Base-by-base conservation (phyloP, 2,329 filamentous ascomycete species). In the Coccinonectria pachysandricola region DNA sequence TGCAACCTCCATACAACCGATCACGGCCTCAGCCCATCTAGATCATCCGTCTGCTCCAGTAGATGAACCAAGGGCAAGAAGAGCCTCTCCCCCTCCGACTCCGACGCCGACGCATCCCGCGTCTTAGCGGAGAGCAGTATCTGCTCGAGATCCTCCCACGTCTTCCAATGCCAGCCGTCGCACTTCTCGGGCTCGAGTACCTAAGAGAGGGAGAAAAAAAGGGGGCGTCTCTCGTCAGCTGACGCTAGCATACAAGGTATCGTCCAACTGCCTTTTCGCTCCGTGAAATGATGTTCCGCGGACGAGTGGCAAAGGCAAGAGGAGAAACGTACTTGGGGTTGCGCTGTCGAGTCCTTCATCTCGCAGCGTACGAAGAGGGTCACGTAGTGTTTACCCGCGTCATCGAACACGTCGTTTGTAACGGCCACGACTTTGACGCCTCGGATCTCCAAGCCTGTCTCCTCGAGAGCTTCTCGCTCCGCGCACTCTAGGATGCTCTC, bases 361-460 rank as follows among this genome's bases (percentile, higher is more conserved):
- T 52, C 53, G 21, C 69, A 73, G 1, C 59, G 56, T 35, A 84
- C 68, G 39, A 82, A 86, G 3, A 85, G 50, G 0, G 82, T 87
- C 26, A 85, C 62, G 44, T 87, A 88, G 46, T 88, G 81, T 50
- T 76, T 82, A 0, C 53, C 53, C n/a, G 67, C 63, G 0, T 46
- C 44, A 2, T 52, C 43, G 46, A 85, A 81, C 1, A 80, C 46
- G 40, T 77, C 73, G 45, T 86, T 84, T 5, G 77, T 84, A 1
- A 72, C 65, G 0, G 66, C 70, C 1, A 77, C 37, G 19, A 79
- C 64, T 23, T 58, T 60, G 18, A 69, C 24, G 6, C 65, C 60
- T 2, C 50, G 57, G 2, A 85, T 59, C 0, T 52, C 42, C 0
- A 85, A 59, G 0, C 68, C 77, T 0, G 81, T 84, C 45, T 88